Conservation (phyloP, 352 stramenopile species). For the Phytophthora cactorum region DNA sequence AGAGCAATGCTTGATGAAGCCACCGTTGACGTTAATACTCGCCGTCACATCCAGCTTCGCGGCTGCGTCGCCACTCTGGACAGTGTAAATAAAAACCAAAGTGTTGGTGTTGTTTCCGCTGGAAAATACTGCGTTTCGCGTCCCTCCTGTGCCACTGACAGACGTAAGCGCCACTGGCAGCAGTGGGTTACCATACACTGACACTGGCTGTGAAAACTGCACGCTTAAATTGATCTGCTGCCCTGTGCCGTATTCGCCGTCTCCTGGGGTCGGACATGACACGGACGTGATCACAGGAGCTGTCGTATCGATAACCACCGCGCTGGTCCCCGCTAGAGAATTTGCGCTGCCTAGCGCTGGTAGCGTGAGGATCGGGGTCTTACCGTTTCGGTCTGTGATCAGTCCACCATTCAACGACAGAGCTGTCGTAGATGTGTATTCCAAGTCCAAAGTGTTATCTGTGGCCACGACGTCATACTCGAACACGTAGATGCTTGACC, state of each 20-base stretch:
- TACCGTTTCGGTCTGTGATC: conserved; percentile 77
- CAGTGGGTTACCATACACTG: conserved; percentile 67
- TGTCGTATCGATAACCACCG: conserved; percentile 75
- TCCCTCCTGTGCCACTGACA: conserved; percentile 43
- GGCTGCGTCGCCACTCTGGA: conserved; percentile 62
- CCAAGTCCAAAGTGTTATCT: conserved; percentile 57
- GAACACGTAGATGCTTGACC: conserved; percentile 66
- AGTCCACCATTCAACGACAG: conserved; percentile 57
- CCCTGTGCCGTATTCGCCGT: conserved; percentile 74
- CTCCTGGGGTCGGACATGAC: conserved; percentile 48
- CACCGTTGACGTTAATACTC: conserved; percentile 63
- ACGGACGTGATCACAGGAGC: conserved; percentile 66
- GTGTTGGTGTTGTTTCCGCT: conserved; percentile 76
- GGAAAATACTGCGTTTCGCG: conserved; percentile 49
- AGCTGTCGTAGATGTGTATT: conserved; percentile 67
- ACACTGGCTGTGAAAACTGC: conserved; percentile 63
- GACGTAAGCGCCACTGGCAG: conserved; percentile 53
- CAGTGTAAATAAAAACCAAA: conserved; percentile 74
- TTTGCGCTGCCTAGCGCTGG: conserved; percentile 45
- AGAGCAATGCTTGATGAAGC: conserved; percentile 76
- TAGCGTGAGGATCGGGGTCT: conserved; percentile 57
- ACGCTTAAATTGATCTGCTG: conserved; percentile 70
- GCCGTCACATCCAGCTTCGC: conserved; percentile 57
- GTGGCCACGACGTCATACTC: conserved; percentile 69
- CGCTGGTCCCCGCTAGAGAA: conserved; percentile 59